Evolutionary conservation across 257 asterid genomes (phyloP), one percentile per base, ranked within the genome.

Genomic region (Oldenlandia corymbosa): DNA sequence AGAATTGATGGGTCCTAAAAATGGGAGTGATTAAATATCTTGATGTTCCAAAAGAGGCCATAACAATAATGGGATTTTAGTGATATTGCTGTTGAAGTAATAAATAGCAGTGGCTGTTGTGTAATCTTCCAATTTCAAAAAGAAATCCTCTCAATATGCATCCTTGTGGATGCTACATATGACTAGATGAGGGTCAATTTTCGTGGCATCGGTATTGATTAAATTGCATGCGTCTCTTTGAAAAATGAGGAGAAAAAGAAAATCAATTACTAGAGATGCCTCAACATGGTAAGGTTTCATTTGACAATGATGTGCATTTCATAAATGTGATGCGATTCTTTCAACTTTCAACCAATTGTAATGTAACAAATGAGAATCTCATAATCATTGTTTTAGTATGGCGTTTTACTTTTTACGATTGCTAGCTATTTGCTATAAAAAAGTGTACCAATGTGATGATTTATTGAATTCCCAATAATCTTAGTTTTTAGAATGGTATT

Each of bases 201-300:
- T n/a, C 66, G 65, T 65, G 71, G 24, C 66, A 26, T 64, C n/a
- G 10, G 23, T 14, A 64, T 64, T 63, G 21, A 54, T 72, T 73
- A 27, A 61, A 45, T 67, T 37, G 77, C 77, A 67, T 57, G 77
- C 73, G 69, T 59, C 53, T 65, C 65, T 4, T 34, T 7, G 4
- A 3, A 7, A 34, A 47, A 36, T 56, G n/a, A n/a, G n/a, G n/a
- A n/a, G n/a, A n/a, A n/a, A n/a, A n/a, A n/a, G n/a, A n/a, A 46
- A 67, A 57, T 24, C 60, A 17, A 42, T 37, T 4, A 37, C 56
- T 59, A 37, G n/a, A 45, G 58, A 24, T 26, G 23, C 60, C 20
- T 9, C 41, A 27, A 13, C 23, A 16, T 46, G 30, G 24, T 46
- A 32, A n/a, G 24, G 27, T 36, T 36, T 62, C 27, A 32, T 47